Evolutionary conservation across 2,329 filamentous ascomycete genomes (phyloP), one percentile per base, ranked within the genome.

Genomic region (Bimuria novae-zelandiae): DNA sequence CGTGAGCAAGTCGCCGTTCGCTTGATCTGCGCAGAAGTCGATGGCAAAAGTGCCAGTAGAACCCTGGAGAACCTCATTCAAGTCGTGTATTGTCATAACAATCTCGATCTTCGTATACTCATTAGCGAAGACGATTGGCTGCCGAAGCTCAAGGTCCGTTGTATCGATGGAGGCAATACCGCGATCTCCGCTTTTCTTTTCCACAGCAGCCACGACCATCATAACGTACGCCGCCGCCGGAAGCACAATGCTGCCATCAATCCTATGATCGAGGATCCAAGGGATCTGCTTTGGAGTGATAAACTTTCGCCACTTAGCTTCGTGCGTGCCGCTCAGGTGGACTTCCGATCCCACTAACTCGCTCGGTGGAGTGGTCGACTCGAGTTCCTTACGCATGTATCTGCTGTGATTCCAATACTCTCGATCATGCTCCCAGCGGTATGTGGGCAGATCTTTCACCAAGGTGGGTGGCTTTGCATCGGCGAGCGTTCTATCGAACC

Each of bases 221-320:
- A 68, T 65, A 1, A 80, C 51, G 49, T 77, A 80, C 0, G 70
- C 78, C 1, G 78, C 75, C 1, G 62, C 74, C 0, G 79, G 79
- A 33, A 79, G 78, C 1, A 81, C 60, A 1, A 74, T 58, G 4
- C 73, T 62, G 1, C 60, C 57, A 25, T 61, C 43, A 7, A 64
- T 14, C 7, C 36, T 45, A 43, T 62, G 61, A 10, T 55, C 52
- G 2, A 47, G 16, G 2, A 64, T 19, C 61, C 61, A 64, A 2
- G 52, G 54, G 21, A 52, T 44, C 23, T 64, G 56, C 14, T 53
- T 48, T 1, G 49, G 52, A 2, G 33, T 22, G 1, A 64, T 45
- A 12, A 60, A 52, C 11, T 57, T 52, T 7, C 54, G 39, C 59
- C 59, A 64, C n/a, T 49, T 50, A 4, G 44, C 22, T 25, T 55